A percentile compares a stretch with the other conserved stretches of the same genome.
These are phyloP conservation scores for Clonostachys chloroleuca DNA, from an alignment of 2,329 filamentous ascomycete species.

Conservation along the genomic window DNA sequence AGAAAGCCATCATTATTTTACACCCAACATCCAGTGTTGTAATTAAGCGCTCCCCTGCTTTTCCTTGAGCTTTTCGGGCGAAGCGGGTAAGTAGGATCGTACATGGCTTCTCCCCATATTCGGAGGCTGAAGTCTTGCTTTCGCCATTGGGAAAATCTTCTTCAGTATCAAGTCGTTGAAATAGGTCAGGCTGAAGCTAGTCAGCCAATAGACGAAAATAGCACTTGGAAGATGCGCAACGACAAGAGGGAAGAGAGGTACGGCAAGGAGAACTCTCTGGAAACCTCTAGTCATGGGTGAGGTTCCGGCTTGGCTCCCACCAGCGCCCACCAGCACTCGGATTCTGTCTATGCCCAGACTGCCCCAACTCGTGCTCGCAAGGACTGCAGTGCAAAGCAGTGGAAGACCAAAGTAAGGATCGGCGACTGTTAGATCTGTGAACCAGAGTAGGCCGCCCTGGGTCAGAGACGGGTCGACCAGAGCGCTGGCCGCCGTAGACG, in stretches of 20 bases:
- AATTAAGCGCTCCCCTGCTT: no score
- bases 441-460: conserved; percentile 50
- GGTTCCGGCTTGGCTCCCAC: conserved; percentile 11
- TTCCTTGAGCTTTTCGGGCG: no score
- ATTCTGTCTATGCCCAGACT: conserved; percentile 19
- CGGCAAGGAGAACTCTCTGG: conserved; percentile 20
- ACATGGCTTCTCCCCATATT: no score
- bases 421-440: conserved; percentile 44
- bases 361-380: conserved; percentile 20
- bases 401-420: conserved; percentile 49
- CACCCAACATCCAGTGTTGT: no score
- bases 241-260: conserved; percentile 25
- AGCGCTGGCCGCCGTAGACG: conserved; percentile 11
- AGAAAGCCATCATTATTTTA: no score
- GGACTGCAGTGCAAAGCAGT: conserved; percentile 19
- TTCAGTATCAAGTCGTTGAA: conserved; percentile 23
- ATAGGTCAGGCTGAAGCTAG: conserved; percentile 25
- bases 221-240: conserved; percentile 29
- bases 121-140: neutral
- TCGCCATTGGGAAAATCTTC: conserved; percentile 4
- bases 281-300: conserved; percentile 8
- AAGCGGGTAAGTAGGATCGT: no score
- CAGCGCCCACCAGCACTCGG: conserved; percentile 10
- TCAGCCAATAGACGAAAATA: conserved; percentile 33
- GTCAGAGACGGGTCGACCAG: conserved; percentile 32